Evolutionary conservation across 75 land plant species (phyloP).

Genomic region (Selaginella moellendorffii): DNA sequence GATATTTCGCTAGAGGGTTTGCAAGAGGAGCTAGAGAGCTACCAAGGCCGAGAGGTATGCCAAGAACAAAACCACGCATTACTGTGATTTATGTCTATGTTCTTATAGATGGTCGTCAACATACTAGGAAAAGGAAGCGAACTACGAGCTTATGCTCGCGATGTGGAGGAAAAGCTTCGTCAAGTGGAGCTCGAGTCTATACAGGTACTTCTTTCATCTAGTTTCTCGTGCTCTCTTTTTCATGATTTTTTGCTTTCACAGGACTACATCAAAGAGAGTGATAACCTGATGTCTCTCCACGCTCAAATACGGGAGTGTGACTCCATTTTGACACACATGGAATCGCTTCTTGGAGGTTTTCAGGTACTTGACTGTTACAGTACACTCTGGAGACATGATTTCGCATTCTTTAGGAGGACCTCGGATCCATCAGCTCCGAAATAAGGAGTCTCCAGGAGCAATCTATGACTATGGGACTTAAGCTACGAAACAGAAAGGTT

Average conservation of each 20-base stretch:
- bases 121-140: slow-evolving; percentile 82
- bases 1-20: slow-evolving; percentile 80
- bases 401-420: slow-evolving; percentile 44
- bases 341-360: slow-evolving; percentile 84
- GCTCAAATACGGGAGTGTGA: slow-evolving; percentile 97
- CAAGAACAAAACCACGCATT: not conserved
- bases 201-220: slow-evolving; percentile 36
- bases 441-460: slow-evolving; percentile 92
- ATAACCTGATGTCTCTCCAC: slow-evolving; percentile 77
- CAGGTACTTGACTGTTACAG: slow-evolving; percentile 44
- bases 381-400: not conserved
- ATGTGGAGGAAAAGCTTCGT: slow-evolving; percentile 85
- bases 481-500: slow-evolving; percentile 89
- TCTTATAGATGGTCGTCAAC: slow-evolving; percentile 60
- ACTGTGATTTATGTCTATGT: too few species aligned
- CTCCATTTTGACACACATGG: slow-evolving; percentile 83
- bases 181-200: slow-evolving; percentile 89
- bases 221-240: not conserved
- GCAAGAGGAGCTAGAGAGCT: slow-evolving; percentile 77
- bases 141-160: slow-evolving; percentile 69
- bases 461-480: slow-evolving; percentile 97
- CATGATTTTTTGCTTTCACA: slow-evolving; percentile 15
- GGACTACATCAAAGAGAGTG: slow-evolving; percentile 99
- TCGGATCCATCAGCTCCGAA: slow-evolving; percentile 96
- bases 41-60: slow-evolving; percentile 31